A percentile compares a stretch with the other conserved stretches of the same genome.
These are phyloP conservation scores for Oehlia diaphana DNA, from an alignment of 192 early-diverging fungal species.

Conservation along the genomic window DNA sequence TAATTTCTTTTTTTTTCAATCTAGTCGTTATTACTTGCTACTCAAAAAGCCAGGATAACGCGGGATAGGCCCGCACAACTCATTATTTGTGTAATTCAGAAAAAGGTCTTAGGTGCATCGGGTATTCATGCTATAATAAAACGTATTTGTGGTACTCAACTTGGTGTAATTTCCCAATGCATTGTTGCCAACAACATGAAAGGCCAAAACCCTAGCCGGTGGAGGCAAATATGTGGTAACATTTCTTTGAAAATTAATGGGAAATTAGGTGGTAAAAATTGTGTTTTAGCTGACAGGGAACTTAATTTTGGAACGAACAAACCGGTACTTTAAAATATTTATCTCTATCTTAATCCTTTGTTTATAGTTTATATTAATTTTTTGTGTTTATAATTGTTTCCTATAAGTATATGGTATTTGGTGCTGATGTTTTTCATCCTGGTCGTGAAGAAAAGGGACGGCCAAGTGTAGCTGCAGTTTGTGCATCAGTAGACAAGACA, in stretches of 20 bases:
- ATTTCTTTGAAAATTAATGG: conserved; percentile 89
- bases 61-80: conserved; percentile 72
- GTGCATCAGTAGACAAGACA: conserved; percentile 53
- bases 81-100: conserved; percentile 80
- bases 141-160: conserved; percentile 80
- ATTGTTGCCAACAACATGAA: conserved; percentile 57
- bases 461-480: conserved; percentile 26
- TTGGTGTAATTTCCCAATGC: conserved; percentile 85
- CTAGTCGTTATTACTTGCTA: conserved; percentile 59
- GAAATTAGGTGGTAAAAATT: conserved; percentile 82
- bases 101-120: conserved; percentile 74
- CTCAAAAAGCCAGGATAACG: conserved; percentile 62
- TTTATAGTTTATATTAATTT: no score
- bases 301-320: conserved; percentile 47
- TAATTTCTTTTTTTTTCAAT: not conserved
- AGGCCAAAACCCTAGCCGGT: not conserved
- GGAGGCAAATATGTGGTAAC: conserved; percentile 84
- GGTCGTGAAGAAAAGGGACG: conserved; percentile 51
- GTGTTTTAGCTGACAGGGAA: conserved; percentile 41
- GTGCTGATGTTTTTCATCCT: conserved; percentile 91
- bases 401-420: conserved; percentile 75
- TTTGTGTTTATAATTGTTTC: not conserved
- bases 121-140: conserved; percentile 86
- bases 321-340: conserved; percentile 48
- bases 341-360: conserved; percentile 47